Base-by-base conservation (phyloP, 768 basidiomycete genomes). In the Phallus indusiatus region DNA sequence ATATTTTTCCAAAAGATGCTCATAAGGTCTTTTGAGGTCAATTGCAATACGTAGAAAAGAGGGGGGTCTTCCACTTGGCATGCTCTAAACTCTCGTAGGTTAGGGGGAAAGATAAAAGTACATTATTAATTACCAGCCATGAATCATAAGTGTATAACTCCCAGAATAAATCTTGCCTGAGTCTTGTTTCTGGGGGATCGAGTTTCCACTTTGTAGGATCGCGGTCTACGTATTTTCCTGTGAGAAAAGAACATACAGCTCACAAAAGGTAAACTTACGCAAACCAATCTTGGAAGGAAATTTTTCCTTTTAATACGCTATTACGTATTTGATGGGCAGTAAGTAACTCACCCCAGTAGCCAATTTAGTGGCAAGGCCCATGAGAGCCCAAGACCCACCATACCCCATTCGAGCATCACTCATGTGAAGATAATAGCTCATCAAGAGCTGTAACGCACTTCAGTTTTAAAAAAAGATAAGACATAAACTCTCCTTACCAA, bases 91-190 rank as follows among this genome's bases (percentile, higher is more conserved):
- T 12, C n/a, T 42, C n/a, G 9, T 42, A 10, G 4, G 42, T 42
- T 10, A 42, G 4, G 12, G 12, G n/a, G 4, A 42, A 42, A 4
- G 3, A 2, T 4, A 42, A 42, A 42, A 12, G 42, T n/a, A 12
- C 20, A 59, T 33, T 20, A 17, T 21, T 22, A 62, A 74, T 56
- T 64, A 84, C 85, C 81, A 85, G 83, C 81, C 81, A 84, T 2
- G 82, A 82, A 65, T 86, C 84, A 63, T 85, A 85, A 8, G 81
- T 82, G 63, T 81, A 74, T 51, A 85, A 71, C 64, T 86, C 85
- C 85, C 85, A 86, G 64, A 86, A 85, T 24, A 85, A 66, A 66
- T 84, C 81, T 7, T 84, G 79, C n/a, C 85, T 78, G 33, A 78
- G 74, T 59, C 81, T 76, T 0, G 83, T 82, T 69, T 86, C 84